Base-by-base conservation (phyloP, 768 basidiomycete genomes). In the Mycena chlorophos region DNA sequence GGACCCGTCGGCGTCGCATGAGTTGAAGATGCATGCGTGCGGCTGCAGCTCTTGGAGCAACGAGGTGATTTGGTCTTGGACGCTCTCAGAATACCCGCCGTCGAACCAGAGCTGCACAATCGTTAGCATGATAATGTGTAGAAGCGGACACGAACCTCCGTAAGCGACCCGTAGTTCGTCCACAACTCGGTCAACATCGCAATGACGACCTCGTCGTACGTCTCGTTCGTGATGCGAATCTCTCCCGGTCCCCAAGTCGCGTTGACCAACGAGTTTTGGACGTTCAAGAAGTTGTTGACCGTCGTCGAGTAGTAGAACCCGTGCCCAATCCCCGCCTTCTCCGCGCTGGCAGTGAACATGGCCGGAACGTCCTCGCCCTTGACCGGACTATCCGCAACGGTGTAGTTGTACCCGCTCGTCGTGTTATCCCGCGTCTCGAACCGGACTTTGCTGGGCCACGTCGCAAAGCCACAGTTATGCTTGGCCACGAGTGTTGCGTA, bases 11-110 rank as follows among this genome's bases (percentile, higher is more conserved):
- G 26, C 52, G 34, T 54, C 52, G 45, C 52, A 54, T 42, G 52
- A 49, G 53, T 54, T 54, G 53, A 54, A 54, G 53, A 54, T 54
- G 53, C 46, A 47, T 46, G 53, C 53, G 25, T 54, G 53, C 45
- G 53, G 53, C 46, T 54, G 53, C 45, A 27, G 53, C 46, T 54
- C 31, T 46, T 49, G 53, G 46, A 54, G 53, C 53, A 54, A 40
- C 43, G 46, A 31, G 19, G 53, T 54, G 31, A 54, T 54, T 49
- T 27, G 47, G 45, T 43, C 53, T 46, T 54, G 53, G 37, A 47
- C 45, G 53, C 53, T 54, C 29, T 43, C 53, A 37, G 53, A 54
- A 46, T 54, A 54, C 34, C 53, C 53, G 27, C 53, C 53, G 53
- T 54, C 53, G 39, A 54, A 54, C 53, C 53, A 54, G 37, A 54